Conservation (phyloP, 108 stramenopile genomes). For the Tribonema minus region DNA sequence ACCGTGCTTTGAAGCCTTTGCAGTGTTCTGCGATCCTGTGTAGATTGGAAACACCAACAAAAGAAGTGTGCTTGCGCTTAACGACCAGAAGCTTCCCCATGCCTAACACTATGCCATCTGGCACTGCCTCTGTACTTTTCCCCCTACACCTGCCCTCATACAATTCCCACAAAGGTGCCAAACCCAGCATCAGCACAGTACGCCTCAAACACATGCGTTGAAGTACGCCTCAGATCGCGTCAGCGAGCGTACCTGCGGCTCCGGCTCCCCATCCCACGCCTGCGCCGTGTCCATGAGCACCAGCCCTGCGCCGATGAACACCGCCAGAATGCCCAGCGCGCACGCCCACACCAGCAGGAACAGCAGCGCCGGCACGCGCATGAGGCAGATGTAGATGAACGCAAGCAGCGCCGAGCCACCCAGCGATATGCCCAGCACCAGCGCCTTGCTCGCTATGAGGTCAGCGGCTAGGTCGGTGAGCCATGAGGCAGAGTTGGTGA, state of each 20-base stretch:
- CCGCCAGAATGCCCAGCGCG: constrained; percentile 61
- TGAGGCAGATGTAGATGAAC: constrained; percentile 65
- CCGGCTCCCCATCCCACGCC: constrained; percentile 56
- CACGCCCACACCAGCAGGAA: constrained; percentile 72
- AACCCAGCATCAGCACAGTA: too few species aligned
- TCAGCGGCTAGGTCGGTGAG: constrained; percentile 11
- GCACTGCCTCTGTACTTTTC: too few species aligned
- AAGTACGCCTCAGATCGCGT: too few species aligned
- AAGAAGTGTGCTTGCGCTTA: too few species aligned
- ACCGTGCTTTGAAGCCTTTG: too few species aligned
- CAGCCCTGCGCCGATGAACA: constrained; percentile 64
- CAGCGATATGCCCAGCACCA: constrained; percentile 75
- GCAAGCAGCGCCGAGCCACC: constrained; percentile 63
- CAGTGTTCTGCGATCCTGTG: too few species aligned
- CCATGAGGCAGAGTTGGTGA: not conserved
- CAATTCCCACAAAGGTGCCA: too few species aligned
- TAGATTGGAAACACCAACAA: too few species aligned
- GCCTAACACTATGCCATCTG: too few species aligned
- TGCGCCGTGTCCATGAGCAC: constrained; percentile 53
- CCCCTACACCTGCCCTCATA: too few species aligned
- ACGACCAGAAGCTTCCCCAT: too few species aligned
- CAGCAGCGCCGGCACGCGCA: constrained; percentile 76
- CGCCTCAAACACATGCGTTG: too few species aligned
- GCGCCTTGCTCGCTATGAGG: constrained; percentile 24
- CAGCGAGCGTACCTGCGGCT: not conserved